Conservation (phyloP, 163 green algal genomes). For the Scenedesmus sp. region DNA sequence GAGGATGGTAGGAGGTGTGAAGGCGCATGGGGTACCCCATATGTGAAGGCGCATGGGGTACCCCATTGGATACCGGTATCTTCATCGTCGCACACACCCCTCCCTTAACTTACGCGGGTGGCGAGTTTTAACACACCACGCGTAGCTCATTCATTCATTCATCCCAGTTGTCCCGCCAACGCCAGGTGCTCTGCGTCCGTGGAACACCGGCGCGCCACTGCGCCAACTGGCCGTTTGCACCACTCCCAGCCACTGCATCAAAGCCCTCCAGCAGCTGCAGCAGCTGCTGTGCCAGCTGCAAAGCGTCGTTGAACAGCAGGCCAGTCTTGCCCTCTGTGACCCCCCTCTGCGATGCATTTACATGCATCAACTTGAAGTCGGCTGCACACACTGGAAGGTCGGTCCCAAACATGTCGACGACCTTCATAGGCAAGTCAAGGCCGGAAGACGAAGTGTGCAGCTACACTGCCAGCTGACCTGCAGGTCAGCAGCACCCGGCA, state of each 20-base stretch:
- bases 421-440: conserved; percentile 99
- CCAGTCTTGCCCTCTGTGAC: conserved; percentile 81
- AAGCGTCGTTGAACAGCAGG: conserved; percentile 80
- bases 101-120: no score
- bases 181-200: conserved; percentile 44
- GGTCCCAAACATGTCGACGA: conserved; percentile 96
- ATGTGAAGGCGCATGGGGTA: no score
- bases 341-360: conserved; percentile 90
- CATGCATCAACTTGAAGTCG: no score
- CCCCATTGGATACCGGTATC: no score
- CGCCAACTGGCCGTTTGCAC: conserved; percentile 42
- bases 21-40: no score
- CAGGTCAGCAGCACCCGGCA: conserved; percentile 91
- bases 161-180: conserved; percentile 69
- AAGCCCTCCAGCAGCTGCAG: conserved; percentile 69
- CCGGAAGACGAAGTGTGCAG: conserved; percentile 95
- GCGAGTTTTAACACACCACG: no score
- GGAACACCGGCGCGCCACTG: conserved; percentile 48
- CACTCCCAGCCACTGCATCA: not conserved
- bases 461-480: no score
- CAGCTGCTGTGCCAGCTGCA: conserved; percentile 81
- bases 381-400: conserved; percentile 88
- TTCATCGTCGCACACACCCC: no score
- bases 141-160: no score
- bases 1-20: no score